Evolutionary conservation across 106 monocot species (phyloP), one percentile per base, ranked within the genome.

Genomic region (Allium sativum): DNA sequence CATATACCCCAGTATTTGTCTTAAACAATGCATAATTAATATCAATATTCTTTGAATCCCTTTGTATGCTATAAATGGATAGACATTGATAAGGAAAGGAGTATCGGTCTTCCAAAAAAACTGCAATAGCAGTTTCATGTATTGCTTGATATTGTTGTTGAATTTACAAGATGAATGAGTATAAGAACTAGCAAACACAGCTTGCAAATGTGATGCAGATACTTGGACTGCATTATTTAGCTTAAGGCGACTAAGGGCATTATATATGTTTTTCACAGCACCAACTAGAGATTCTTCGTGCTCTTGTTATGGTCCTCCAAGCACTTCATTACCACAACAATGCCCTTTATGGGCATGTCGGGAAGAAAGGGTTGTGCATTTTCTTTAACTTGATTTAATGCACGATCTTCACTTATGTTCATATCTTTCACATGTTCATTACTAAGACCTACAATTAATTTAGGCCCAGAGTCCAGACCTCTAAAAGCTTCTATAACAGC

Each of bases 31-130:
- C 90, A 60, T 95, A 95, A 47, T 84, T 84, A 21, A 95, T 70
- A 50, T 90, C 81, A 52, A 95, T 87, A 68, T 87, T 76, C 43
- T 84, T 72, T 1, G 94, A 78, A 68, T 95, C 94, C 68, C 64
- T 66, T 87, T 83, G 58, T 95, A 95, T n/a, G 94, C 90, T 51
- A 95, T 76, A 48, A 79, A 95, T 22, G 94, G 94, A 57, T 95
- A 95, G 14, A 70, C 74, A 64, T 95, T 95, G 44, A 95, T 56
- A 19, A 65, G 79, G 72, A 95, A 95, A 18, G 86, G 90, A 12
- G 77, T 56, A 5, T 75, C 81, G 7, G 54, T 86, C 48, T 68
- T 22, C 13, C 73, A 54, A 69, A 87, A 87, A 58, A 95, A 79
- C 16, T 87, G 77, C 61, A 95, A 70, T 31, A 95, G 55, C 1